Conservation (phyloP, 1,284 basidiomycete species). For the Tetrapyrgos nigripes region DNA sequence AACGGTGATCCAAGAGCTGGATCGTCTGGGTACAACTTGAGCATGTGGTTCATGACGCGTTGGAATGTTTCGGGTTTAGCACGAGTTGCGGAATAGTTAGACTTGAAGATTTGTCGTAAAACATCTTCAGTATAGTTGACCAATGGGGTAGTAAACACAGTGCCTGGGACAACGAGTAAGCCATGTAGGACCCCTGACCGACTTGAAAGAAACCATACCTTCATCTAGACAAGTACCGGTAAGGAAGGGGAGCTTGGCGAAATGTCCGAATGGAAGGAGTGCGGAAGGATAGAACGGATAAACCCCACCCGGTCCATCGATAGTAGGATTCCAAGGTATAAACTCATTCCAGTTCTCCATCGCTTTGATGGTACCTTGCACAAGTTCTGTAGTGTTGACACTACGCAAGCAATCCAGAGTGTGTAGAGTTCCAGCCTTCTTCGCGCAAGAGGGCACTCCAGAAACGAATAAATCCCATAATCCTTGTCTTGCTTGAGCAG, state of each 20-base stretch:
- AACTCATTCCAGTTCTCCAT: slow-evolving; percentile 22
- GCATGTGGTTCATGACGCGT: slow-evolving; percentile 1
- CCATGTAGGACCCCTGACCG: too few relatives aligned
- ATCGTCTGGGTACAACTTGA: slow-evolving; percentile 24
- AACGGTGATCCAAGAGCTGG: too few relatives aligned
- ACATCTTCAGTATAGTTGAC: slow-evolving; percentile 12
- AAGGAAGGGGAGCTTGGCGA: slow-evolving; percentile 15
- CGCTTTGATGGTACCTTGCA: slow-evolving; percentile 33
- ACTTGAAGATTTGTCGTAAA: not conserved
- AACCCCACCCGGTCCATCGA: slow-evolving; percentile 4
- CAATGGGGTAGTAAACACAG: slow-evolving; percentile 8
- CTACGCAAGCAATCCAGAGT: slow-evolving; percentile 47
- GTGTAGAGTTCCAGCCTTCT: slow-evolving; percentile 24
- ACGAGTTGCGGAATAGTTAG: slow-evolving; percentile 3
- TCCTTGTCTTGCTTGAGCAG: slow-evolving; percentile 33
- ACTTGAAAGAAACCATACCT: too few relatives aligned
- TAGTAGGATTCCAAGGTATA: slow-evolving; percentile 45
- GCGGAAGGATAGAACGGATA: slow-evolving; percentile 1
- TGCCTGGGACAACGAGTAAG: too few relatives aligned
- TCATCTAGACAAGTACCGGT: slow-evolving; percentile 54
- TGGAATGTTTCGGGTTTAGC: slow-evolving; percentile 3
- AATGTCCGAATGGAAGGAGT: not conserved
- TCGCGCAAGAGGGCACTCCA: slow-evolving; percentile 41
- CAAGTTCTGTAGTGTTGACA: slow-evolving; percentile 44
- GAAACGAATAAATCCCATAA: slow-evolving; percentile 49